These are phyloP conservation scores for Taiozyma sp. DNA, from an alignment of 1,139 yeast genomes.

Conservation along the genomic window DNA sequence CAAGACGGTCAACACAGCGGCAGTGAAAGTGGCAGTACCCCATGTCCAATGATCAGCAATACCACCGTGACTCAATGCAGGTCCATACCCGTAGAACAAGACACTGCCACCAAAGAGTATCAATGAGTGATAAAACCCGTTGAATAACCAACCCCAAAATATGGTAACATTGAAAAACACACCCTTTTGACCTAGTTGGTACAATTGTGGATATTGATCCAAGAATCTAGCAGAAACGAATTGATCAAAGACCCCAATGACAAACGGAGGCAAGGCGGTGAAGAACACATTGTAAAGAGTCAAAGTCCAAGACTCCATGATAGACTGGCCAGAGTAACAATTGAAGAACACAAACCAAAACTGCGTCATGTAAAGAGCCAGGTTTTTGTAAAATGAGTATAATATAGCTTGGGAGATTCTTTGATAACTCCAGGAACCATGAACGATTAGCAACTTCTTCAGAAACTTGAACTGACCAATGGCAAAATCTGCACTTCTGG, in stretches of 20 bases:
- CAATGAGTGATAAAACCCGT: conserved; percentile 93
- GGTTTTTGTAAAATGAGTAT: conserved; percentile 93
- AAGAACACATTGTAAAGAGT: conserved; percentile 95
- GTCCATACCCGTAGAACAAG: conserved; percentile 64
- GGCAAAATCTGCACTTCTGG: conserved; percentile 94
- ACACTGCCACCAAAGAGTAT: conserved; percentile 71
- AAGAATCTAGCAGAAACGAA: conserved; percentile 86
- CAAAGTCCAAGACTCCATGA: conserved; percentile 96
- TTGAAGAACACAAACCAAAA: conserved; percentile 95
- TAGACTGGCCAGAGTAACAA: conserved; percentile 92
- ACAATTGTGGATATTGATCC: conserved; percentile 88
- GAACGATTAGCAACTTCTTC: conserved; percentile 79
- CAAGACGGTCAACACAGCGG: conserved; percentile 82
- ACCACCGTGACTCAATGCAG: conserved; percentile 60
- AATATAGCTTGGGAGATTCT: conserved; percentile 87
- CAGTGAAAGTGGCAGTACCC: conserved; percentile 89
- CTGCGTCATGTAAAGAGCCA: conserved; percentile 94
- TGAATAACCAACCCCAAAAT: conserved; percentile 96
- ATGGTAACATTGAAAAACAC: conserved; percentile 85
- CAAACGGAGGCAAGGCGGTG: conserved; percentile 94
- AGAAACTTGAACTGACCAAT: conserved; percentile 92
- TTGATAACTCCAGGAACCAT: conserved; percentile 98
- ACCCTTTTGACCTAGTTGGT: conserved; percentile 84
- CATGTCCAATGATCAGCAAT: conserved; percentile 91
- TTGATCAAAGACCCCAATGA: conserved; percentile 94